These are phyloP conservation scores for Lathyrus oleraceus DNA, from an alignment of 306 rosid genomes.

Conservation along the genomic window DNA sequence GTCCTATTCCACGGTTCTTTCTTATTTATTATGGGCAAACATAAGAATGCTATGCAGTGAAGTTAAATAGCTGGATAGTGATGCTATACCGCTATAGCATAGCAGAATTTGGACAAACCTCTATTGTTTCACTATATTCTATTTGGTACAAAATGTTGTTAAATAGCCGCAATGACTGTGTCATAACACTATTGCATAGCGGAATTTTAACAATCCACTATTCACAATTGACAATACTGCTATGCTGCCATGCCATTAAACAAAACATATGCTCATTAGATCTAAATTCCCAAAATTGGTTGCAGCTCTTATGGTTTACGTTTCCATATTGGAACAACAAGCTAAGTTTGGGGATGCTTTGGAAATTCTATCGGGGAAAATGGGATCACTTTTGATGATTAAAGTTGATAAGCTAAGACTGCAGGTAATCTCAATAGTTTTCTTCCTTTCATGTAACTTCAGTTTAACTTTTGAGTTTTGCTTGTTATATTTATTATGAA, in stretches of 20 bases:
- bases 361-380: conserved; percentile 85
- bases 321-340: conserved; percentile 93
- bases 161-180: too few species aligned
- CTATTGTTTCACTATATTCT: too few species aligned
- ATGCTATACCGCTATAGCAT: too few species aligned
- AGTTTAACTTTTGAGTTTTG: conserved; percentile 25
- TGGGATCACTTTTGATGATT: conserved; percentile 77
- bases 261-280: background rate
- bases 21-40: conserved; percentile 1
- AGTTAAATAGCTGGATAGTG: too few species aligned
- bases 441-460: conserved; percentile 28
- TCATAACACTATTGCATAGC: too few species aligned
- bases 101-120: too few species aligned
- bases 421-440: conserved; percentile 68
- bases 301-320: conserved; percentile 85
- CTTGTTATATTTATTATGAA: background rate
- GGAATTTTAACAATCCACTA: too few species aligned
- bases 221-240: background rate
- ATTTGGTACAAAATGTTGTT: too few species aligned
- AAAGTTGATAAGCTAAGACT: conserved; percentile 91
- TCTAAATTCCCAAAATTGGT: conserved; percentile 39
- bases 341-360: conserved; percentile 90
- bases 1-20: background rate
- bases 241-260: conserved; percentile 24
- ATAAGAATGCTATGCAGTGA: background rate